Percentiles rank a stretch among this genome's conserved stretches.
These are phyloP conservation scores for Podaxis sp. DNA, from an alignment of 768 basidiomycete genomes.

Conservation along the genomic window DNA sequence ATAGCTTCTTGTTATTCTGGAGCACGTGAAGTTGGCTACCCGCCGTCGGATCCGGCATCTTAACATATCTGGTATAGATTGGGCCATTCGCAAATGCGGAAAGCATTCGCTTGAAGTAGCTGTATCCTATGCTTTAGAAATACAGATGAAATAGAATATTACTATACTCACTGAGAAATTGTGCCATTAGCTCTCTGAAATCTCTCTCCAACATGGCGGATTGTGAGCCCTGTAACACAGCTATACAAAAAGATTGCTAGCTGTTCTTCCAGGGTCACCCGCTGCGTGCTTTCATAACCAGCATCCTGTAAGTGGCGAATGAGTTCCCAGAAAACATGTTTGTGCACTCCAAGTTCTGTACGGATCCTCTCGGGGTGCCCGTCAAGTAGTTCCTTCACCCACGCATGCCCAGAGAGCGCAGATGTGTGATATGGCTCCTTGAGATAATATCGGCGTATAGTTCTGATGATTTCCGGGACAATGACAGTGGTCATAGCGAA, in stretches of 20 bases:
- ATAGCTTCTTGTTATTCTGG: slow-evolving; percentile 25
- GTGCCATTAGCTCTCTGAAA: slow-evolving; percentile 4
- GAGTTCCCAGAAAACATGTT: too few species aligned
- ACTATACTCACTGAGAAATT: background rate
- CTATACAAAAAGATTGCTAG: slow-evolving; percentile 12
- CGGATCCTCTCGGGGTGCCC: too few species aligned
- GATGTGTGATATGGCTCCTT: too few species aligned
- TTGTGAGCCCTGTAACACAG: slow-evolving; percentile 7
- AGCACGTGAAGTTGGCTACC: slow-evolving; percentile 14
- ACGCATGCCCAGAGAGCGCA: too few species aligned
- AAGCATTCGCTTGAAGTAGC: slow-evolving; percentile 11
- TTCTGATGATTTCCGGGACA: too few species aligned
- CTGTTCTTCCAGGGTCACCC: slow-evolving; percentile 9
- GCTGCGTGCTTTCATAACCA: too few species aligned
- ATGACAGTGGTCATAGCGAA: too few species aligned
- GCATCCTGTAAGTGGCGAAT: too few species aligned
- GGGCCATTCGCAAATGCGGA: slow-evolving; percentile 17
- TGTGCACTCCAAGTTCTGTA: too few species aligned
- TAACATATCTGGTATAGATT: slow-evolving; percentile 18
- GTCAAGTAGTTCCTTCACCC: too few species aligned
- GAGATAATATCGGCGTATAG: too few species aligned
- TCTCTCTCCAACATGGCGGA: background rate
- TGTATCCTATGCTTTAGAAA: background rate
- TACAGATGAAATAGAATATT: background rate
- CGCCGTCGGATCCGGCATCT: slow-evolving; percentile 19